Evolutionary conservation across 805 yeast genomes (phyloP), one percentile per base, ranked within the genome.

Genomic region (Debaryomyces hansenii): DNA sequence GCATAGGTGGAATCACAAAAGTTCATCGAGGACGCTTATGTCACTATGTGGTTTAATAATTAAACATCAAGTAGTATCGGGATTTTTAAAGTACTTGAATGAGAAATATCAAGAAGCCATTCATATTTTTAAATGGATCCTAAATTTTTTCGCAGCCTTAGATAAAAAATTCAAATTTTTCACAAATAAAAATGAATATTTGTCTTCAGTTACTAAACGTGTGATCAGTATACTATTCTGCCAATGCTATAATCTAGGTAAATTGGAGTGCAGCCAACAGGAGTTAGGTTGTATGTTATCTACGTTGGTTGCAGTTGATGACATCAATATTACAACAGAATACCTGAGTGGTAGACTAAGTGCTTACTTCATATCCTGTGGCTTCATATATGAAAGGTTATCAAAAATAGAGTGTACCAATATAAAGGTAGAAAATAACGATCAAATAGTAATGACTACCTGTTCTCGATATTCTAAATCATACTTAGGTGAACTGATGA

Each of bases 401-500:
- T 53, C 65, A 4, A 29, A 24, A 18, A 21, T 18, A n/a, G 47
- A 49, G 3, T 49, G 51, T 11, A 14, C 42, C 3, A 29, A 24
- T 31, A 37, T 51, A 11, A 24, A 38, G 10, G 42, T 49, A 1
- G 54, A 56, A 28, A 41, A 40, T 15, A 51, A 49, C 1, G 20
- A 41, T 1, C 38, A 24, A n/a, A 20, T 44, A 16, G 27, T 20
- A 3, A 21, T 29, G 15, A 52, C 51, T 11, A 37, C 48, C 6
- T 46, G 56, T 12, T 50, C 48, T n/a, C 40, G 55, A 20, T 39
- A 34, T 4, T 38, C 42, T 3, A 47, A 39, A 12, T 10, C 14
- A 4, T 24, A 43, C 27, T 34, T 73, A 11, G 62, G 57, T 16
- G 69, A 65, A 40, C 68, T 73, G 77, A 52, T 75, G 9, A 52